A percentile compares a stretch with the other conserved stretches of the same genome.
These are phyloP conservation scores for Paxillus ammoniavirescens DNA, from an alignment of 768 basidiomycete species.

Conservation along the genomic window DNA sequence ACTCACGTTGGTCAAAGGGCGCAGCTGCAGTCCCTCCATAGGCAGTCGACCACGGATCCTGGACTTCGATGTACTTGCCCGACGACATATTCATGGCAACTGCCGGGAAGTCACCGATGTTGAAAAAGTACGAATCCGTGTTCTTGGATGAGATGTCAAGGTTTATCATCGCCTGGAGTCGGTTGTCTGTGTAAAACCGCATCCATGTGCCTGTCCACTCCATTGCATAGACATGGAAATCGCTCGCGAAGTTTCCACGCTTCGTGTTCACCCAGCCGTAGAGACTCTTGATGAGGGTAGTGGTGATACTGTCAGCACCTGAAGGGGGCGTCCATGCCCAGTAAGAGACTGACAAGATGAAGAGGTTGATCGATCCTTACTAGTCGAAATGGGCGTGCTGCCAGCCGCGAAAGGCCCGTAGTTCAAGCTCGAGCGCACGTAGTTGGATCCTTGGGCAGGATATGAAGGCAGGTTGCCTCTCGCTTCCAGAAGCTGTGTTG, in stretches of 20 bases:
- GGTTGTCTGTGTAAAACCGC: constrained; percentile 51
- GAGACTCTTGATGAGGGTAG: constrained; percentile 32
- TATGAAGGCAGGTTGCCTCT: constrained; percentile 47
- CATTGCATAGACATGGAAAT: constrained; percentile 53
- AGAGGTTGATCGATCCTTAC: constrained; percentile 9
- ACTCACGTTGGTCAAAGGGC: constrained; percentile 37
- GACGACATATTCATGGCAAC: constrained; percentile 44
- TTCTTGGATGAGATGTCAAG: constrained; percentile 42
- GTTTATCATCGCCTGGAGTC: constrained; percentile 50
- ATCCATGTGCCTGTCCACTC: constrained; percentile 62
- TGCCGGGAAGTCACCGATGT: constrained; percentile 48
- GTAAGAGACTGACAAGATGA: not conserved
- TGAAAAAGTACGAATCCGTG: constrained; percentile 50
- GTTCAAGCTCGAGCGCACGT: constrained; percentile 56
- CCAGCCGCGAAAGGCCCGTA: constrained; percentile 56
- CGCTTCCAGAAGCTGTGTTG: constrained; percentile 50
- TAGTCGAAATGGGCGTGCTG: constrained; percentile 29
- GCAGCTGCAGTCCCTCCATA: constrained; percentile 45
- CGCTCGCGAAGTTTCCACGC: constrained; percentile 44
- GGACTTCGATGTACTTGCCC: constrained; percentile 37
- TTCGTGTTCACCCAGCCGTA: constrained; percentile 38
- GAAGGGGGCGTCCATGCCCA: not conserved
- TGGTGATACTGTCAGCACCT: constrained; percentile 10
- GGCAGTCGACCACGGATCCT: constrained; percentile 48
- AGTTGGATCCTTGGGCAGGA: constrained; percentile 43